Conservation (phyloP, 2,329 filamentous ascomycete genomes). For the Verticillium tricorpus region DNA sequence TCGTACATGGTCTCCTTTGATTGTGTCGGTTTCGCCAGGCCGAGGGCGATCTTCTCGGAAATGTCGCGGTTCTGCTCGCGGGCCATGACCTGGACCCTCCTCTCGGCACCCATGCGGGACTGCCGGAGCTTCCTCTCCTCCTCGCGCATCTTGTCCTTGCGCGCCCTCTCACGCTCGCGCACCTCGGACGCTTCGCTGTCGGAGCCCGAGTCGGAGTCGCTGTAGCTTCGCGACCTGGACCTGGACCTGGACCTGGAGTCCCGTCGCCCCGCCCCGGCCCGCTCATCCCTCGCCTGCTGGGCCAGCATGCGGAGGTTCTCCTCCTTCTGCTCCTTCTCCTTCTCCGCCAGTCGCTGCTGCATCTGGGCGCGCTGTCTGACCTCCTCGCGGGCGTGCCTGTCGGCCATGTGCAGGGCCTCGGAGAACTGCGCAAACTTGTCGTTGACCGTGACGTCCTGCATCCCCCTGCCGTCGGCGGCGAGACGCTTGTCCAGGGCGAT, state of each 20-base stretch:
- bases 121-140: constrained; percentile 88
- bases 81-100: constrained; percentile 86
- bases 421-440: constrained; percentile 98
- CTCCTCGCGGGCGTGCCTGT: constrained; percentile 91
- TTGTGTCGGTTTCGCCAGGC: constrained; percentile 90
- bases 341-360: constrained; percentile 94
- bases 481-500: constrained; percentile 93
- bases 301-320: constrained; percentile 84
- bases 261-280: constrained; percentile 48
- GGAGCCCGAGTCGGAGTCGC: constrained; percentile 46
- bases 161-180: constrained; percentile 70
- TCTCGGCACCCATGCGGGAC: constrained; percentile 91
- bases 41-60: constrained; percentile 91
- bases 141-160: constrained; percentile 74
- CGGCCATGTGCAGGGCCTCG: constrained; percentile 89
- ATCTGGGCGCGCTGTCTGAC: constrained; percentile 88
- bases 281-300: constrained; percentile 86
- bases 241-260: constrained; percentile 27
- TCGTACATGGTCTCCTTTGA: constrained; percentile 95
- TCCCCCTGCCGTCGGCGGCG: constrained; percentile 83
- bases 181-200: constrained; percentile 64
- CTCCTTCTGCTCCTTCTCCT: constrained; percentile 92
- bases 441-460: constrained; percentile 94
- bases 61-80: constrained; percentile 96
- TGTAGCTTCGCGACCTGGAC: constrained; percentile 47